Evolutionary conservation across 495 filamentous ascomycete genomes (phyloP).

Genomic region (Halenospora varia): DNA sequence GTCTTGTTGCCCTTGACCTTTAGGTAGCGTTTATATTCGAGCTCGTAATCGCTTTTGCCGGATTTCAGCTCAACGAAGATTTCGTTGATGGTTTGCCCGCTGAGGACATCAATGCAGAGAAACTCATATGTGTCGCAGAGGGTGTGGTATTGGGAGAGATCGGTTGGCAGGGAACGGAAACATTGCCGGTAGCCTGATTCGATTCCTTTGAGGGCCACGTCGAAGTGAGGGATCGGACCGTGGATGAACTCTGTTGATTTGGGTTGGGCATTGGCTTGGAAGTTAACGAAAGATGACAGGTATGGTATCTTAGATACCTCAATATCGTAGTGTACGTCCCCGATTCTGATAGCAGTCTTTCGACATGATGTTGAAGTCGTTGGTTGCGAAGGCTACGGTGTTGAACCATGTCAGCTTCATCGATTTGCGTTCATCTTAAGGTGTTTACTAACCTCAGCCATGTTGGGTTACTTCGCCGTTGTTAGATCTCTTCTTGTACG

Average conservation of each 20-base stretch:
- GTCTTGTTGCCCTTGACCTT: constrained; percentile 19
- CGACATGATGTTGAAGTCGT: too few relatives aligned
- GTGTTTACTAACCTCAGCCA: not conserved
- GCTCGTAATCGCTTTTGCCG: constrained; percentile 26
- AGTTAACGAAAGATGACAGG: constrained; percentile 8
- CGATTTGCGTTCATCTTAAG: not conserved
- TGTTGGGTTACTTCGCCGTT: not conserved
- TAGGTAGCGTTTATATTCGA: constrained; percentile 20
- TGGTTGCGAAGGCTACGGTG: not conserved
- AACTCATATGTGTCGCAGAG: constrained; percentile 27
- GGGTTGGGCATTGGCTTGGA: constrained; percentile 19
- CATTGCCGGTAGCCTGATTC: constrained; percentile 28
- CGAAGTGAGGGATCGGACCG: constrained; percentile 24
- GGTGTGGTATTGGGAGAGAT: constrained; percentile 25
- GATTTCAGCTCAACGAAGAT: constrained; percentile 23
- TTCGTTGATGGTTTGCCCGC: constrained; percentile 26
- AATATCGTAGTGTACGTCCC: constrained; percentile 4
- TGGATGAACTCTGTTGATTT: constrained; percentile 26
- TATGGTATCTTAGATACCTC: constrained; percentile 16
- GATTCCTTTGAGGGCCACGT: constrained; percentile 25
- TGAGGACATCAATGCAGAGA: constrained; percentile 25
- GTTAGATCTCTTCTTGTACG: not conserved
- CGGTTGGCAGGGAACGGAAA: constrained; percentile 26
- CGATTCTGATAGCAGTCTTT: constrained; percentile 10
- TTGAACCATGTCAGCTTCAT: not conserved